Conservation (phyloP, 805 yeast species). For the Barnettozyma salicaria region DNA sequence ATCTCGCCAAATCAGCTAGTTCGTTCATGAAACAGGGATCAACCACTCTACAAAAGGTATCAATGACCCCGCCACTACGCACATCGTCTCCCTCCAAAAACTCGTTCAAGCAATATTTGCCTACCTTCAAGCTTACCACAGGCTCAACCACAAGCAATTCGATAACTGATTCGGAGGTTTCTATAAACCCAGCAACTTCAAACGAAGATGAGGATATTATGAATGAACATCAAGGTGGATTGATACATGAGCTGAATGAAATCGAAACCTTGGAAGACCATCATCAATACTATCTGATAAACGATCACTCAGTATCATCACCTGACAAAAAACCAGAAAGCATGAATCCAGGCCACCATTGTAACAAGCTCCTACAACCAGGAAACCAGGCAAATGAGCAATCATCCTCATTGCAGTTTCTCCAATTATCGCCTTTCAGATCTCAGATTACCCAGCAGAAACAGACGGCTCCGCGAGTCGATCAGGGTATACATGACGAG, state of each 20-base stretch:
- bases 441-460: not conserved
- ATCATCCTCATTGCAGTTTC: slow-evolving; percentile 1
- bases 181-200: not conserved
- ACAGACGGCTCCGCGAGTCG: not conserved
- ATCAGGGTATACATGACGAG: not conserved
- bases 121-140: slow-evolving; percentile 7
- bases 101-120: slow-evolving; percentile 5
- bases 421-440: slow-evolving; percentile 3
- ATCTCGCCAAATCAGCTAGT: too few species aligned
- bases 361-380: too few species aligned
- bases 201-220: not conserved
- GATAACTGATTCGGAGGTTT: not conserved
- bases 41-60: too few species aligned
- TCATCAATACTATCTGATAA: not conserved
- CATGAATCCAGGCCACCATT: not conserved
- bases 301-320: not conserved
- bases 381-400: too few species aligned
- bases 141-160: not conserved
- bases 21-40: too few species aligned
- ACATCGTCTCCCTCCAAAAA: slow-evolving; percentile 1
- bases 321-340: not conserved
- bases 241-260: not conserved
- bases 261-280: not conserved
- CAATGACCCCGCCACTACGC: too few species aligned
- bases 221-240: too few species aligned